These are phyloP conservation scores for Fusarium sp. DNA, from an alignment of 2,329 filamentous ascomycete species.

Conservation along the genomic window DNA sequence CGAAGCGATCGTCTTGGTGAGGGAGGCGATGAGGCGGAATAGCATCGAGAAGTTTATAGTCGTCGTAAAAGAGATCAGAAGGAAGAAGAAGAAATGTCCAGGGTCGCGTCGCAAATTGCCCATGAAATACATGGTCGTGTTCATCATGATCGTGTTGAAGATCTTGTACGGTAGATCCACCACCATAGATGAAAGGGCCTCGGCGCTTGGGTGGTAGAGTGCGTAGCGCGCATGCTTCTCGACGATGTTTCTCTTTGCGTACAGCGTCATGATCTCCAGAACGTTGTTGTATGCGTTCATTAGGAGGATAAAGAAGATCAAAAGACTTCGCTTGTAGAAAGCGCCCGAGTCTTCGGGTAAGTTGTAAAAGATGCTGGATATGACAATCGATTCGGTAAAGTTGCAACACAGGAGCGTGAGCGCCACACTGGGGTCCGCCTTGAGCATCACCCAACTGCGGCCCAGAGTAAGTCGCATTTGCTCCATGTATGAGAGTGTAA, in stretches of 20 bases:
- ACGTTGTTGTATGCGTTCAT: slow-evolving; percentile 47
- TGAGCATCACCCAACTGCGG: slow-evolving; percentile 43
- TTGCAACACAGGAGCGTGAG: slow-evolving; percentile 42
- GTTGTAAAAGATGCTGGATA: slow-evolving; percentile 46
- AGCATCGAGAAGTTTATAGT: slow-evolving; percentile 77
- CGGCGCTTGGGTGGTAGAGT: slow-evolving; percentile 52
- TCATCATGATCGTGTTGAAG: slow-evolving; percentile 57
- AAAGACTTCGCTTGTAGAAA: slow-evolving; percentile 26
- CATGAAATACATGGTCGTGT: slow-evolving; percentile 74
- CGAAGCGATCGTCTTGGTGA: slow-evolving; percentile 46
- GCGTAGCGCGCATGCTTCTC: slow-evolving; percentile 55
- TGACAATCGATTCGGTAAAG: slow-evolving; percentile 40
- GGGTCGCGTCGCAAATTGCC: slow-evolving; percentile 74
- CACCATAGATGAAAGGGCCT: slow-evolving; percentile 46
- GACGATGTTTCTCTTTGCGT: slow-evolving; percentile 52
- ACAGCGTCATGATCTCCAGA: slow-evolving; percentile 46
- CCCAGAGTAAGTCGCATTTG: slow-evolving; percentile 39
- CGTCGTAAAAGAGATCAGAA: slow-evolving; percentile 65
- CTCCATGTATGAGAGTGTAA: slow-evolving; percentile 39
- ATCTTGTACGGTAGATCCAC: slow-evolving; percentile 46
- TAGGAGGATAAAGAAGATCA: slow-evolving; percentile 43
- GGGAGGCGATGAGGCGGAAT: slow-evolving; percentile 60
- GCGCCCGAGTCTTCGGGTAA: slow-evolving; percentile 17
- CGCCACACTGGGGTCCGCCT: slow-evolving; percentile 41
- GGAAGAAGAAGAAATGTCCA: slow-evolving; percentile 64